Base-by-base conservation (phyloP, 768 basidiomycete species). In the Mycena rosella region DNA sequence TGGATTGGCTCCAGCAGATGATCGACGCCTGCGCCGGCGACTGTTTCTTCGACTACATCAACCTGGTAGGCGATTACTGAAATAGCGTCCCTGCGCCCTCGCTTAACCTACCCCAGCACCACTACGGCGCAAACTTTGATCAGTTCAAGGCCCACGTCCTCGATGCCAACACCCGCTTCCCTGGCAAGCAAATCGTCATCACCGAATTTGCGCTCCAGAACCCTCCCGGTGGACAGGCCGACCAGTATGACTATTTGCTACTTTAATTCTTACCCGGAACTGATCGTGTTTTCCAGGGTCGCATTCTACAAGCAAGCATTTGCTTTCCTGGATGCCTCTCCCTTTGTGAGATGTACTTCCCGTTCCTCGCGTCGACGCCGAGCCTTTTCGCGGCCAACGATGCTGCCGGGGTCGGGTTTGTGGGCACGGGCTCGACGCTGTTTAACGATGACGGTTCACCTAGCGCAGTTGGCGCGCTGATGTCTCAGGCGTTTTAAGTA, bases 31-130 rank as follows among this genome's bases (percentile, higher is more conserved):
- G 81, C 62, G 74, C 65, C 30, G 78, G 80, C 22, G n/a, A 60
- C n/a, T 82, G 81, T 66, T 74, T 73, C 65, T 78, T 74, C 40
- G 78, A 82, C 51, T 80, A 77, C 63, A 74, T 82, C 14, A 82
- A 82, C 68, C 18, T 78, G 36, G 47, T 48, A 18, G 20, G 20
- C 32, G 14, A 34, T n/a, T 32, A 18, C 36, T 8, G 11, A 5
- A 18, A 10, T 27, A 9, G 3, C 40, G 4, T 42, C 18, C 11
- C 10, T 30, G 29, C 20, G 20, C 30, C 13, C 29, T 47, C 18
- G 15, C 24, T 44, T 9, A 53, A 22, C 9, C 2, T 29, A 11
- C n/a, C 24, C 13, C 54, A 67, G 67, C 60, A 59, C 71, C 63
- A 58, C 38, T 71, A 49, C 30, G 78, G 79, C 68, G 2, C 5